Evolutionary conservation across 768 basidiomycete genomes (phyloP), one percentile per base, ranked within the genome.

Genomic region (Auricularia heimuer): DNA sequence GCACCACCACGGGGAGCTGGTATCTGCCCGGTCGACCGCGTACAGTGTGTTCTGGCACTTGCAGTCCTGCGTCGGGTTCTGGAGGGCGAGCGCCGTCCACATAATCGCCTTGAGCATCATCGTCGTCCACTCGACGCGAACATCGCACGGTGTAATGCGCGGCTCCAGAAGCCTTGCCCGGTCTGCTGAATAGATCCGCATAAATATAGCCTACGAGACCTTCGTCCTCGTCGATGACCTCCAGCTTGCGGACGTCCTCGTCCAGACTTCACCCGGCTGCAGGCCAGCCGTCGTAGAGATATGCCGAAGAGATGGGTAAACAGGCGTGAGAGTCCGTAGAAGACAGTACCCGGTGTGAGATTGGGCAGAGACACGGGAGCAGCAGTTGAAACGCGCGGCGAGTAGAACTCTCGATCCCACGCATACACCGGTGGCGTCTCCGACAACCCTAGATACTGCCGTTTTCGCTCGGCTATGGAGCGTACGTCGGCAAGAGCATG

Each of bases 61-160:
- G 73, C 14, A 70, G 70, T 12, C 76, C 70, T 66, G 83, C 79
- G 34, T 77, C 69, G 8, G 78, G 82, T 64, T 72, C 65, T 37
- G 68, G 39, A 64, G 63, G 24, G 29, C 24, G 42, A 56, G 79
- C 68, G 18, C 56, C 24, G 24, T 29, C 24, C 56, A 63, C 3
- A 8, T 86, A 76, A 73, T 98, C 95, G 0, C 84, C 83, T 0
- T 70, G 73, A 64, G 83, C 82, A 73, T 98, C 92, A 69, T 99
- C 97, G 66, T 97, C 87, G 69, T 99, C 97, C 2, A 90, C 87
- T 58, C 97, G 78, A 61, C 97, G 78, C 3, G 94, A 96, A 76
- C 97, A 98, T 3, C 94, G 85, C 33, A 99, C 94, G 4, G 97
- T 98, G 75, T 98, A 99, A 75, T 99, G 97, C 1, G 97, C 97